Percentiles rank a stretch among this genome's conserved stretches.
Conservation (phyloP, 192 early-diverging fungal genomes). For the Podila clonocystis region DNA sequence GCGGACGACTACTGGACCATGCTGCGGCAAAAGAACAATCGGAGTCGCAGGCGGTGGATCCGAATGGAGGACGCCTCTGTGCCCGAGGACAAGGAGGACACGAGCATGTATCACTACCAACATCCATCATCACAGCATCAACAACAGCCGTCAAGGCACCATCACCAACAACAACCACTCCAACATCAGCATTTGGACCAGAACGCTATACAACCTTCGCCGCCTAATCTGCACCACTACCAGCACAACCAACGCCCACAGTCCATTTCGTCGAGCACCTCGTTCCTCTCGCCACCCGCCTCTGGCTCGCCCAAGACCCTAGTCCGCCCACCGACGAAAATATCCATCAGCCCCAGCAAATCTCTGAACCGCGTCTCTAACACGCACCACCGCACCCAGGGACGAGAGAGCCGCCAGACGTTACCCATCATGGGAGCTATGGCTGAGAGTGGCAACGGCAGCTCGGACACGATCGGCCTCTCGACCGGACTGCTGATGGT, state of each 20-base stretch:
- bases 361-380: neutral
- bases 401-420: no score
- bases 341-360: neutral
- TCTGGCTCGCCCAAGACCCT: slow-evolving; percentile 10
- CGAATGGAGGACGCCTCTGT: neutral
- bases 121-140: slow-evolving; percentile 9
- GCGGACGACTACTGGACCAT: slow-evolving; percentile 21
- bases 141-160: no score
- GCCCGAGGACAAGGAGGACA: neutral
- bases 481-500: slow-evolving; percentile 36
- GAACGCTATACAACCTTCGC: neutral
- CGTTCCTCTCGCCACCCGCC: slow-evolving; percentile 1
- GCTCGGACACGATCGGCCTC: slow-evolving; percentile 24
- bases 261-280: neutral
- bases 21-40: slow-evolving; percentile 10
- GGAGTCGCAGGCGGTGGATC: neutral
- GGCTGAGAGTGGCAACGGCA: neutral
- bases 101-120: neutral
- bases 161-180: neutral
- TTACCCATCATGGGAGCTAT: neutral
- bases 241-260: neutral
- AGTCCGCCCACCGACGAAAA: neutral
- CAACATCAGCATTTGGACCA: neutral
- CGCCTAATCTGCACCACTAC: neutral
- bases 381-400: neutral